Base-by-base conservation (phyloP, 2,329 filamentous ascomycete species). In the Aspergillus brasiliensis region DNA sequence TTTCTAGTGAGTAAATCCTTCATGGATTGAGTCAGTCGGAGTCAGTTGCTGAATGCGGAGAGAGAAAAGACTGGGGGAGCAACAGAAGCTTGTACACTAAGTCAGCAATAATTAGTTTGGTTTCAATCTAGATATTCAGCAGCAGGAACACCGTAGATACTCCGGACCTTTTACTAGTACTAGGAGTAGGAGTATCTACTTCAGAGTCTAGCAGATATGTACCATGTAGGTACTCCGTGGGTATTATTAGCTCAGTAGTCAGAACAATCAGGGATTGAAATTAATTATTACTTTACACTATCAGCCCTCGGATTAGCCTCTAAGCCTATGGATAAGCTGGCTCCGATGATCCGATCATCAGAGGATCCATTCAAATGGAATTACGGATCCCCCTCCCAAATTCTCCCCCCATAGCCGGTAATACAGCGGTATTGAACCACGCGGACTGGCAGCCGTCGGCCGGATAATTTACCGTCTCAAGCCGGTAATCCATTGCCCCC, bases 391-490 rank as follows among this genome's bases (percentile, higher is more conserved):
- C 25, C 31, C 10, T 6, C 23, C 23, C 23, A n/a, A n/a, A n/a
- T 6, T 6, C 23, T 11, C 11, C 11, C 31, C 31, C 31, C 31
- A 34, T 13, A 25, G 31, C 51, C 52, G 52, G 52, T 55, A 55
- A 46, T 46, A 23, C 34, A 5, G 38, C 38, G 52, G 52, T 55
- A 55, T 28, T 15, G 19, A 15, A 7, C 23, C 37, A 19, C 23
- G n/a, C 51, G 7, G 38, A 25, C n/a, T 38, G 40, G 38, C 38
- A 34, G 38, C n/a, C 15, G 52, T 44, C 19, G 15, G 23, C 42
- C 52, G 51, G 52, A 51, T 48, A 59, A 49, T 56, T 59, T 56
- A 55, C 57, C 51, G 44, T 56, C 37, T 19, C 19, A n/a, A 6
- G 23, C 37, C 27, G 57, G 37, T 56, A 56, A 52, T 31, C 17